Evolutionary conservation across 768 basidiomycete species (phyloP), one percentile per base, ranked within the genome.

Genomic region (Boletellus ananiceps): DNA sequence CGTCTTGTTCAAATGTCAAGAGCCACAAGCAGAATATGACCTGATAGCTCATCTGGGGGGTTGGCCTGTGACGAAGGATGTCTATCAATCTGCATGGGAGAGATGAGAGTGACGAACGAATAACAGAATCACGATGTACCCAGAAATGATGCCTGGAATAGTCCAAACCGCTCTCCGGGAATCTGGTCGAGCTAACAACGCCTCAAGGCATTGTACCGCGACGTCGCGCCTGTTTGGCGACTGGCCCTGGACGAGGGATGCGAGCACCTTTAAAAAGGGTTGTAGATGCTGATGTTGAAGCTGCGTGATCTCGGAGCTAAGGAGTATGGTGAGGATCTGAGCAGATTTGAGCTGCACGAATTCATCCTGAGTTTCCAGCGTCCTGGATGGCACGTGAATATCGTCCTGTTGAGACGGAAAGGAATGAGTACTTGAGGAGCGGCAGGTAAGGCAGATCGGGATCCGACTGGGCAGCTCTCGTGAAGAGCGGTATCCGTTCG

Each of bases 31-130:
- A 95, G 65, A 92, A 89, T 21, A 82, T 82, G 37, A 93, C 83
- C 75, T 96, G 93, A 65, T 98, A 99, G 71, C 82, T 87, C 83
- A 95, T 90, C 70, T 99, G 96, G 16, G 94, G 90, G 18, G 84
- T 82, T 14, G 89, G 84, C 54, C 82, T 88, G 45, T 83, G 75
- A 60, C 84, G 85, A 48, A 97, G 73, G 21, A 90, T 86, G 27
- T 93, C 88, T 5, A 93, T 79, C 39, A 96, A 74, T 18, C 93
- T 95, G 58, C 8, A 29, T 8, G 19, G n/a, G 38, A 48, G 16
- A 36, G 23, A 13, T 50, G 40, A 47, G 40, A 18, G 15, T 2
- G 15, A 42, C 12, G 14, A 16, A 19, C 19, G 19, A 18, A 21
- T 2, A 7, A 12, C 14, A 18, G 8, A 4, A 15, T 0, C 0